A percentile compares a stretch with the other conserved stretches of the same genome.
These are phyloP conservation scores for Taphrina pruni DNA, from an alignment of 1,139 yeast species.

Conservation along the genomic window DNA sequence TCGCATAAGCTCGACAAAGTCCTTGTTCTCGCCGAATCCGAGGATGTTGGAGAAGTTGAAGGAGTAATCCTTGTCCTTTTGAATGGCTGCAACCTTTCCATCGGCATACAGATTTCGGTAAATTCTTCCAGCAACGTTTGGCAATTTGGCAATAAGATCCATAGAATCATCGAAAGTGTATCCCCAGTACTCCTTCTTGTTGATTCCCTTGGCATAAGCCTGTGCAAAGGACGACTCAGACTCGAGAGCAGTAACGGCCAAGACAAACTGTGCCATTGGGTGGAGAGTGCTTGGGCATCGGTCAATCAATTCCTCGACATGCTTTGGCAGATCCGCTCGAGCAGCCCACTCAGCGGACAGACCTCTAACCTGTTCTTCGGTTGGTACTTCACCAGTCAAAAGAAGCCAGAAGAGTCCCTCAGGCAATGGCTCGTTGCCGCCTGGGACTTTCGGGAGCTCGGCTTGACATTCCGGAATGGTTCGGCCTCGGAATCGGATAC, in stretches of 20 bases:
- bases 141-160: slow-evolving; percentile 87
- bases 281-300: slow-evolving; percentile 63
- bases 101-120: slow-evolving; percentile 89
- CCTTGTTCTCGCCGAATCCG: slow-evolving; percentile 79
- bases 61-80: slow-evolving; percentile 83
- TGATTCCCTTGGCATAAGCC: slow-evolving; percentile 71
- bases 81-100: slow-evolving; percentile 72
- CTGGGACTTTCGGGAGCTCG: slow-evolving; percentile 91
- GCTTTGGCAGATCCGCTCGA: slow-evolving; percentile 63
- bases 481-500: slow-evolving; percentile 97
- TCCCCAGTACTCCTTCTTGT: slow-evolving; percentile 74
- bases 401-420: slow-evolving; percentile 70
- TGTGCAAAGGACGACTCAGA: slow-evolving; percentile 65
- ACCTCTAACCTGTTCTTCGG: slow-evolving; percentile 61
- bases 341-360: slow-evolving; percentile 65
- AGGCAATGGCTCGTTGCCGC: slow-evolving; percentile 70
- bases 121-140: slow-evolving; percentile 90
- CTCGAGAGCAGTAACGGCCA: slow-evolving; percentile 69
- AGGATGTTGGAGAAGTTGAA: slow-evolving; percentile 84
- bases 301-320: slow-evolving; percentile 61
- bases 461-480: slow-evolving; percentile 95
- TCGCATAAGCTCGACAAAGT: slow-evolving; percentile 89
- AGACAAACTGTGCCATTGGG: slow-evolving; percentile 75
- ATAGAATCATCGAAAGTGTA: slow-evolving; percentile 89
- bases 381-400: slow-evolving; percentile 67